Conservation (phyloP, 495 filamentous ascomycete genomes). For the Aeminium ludgeri region DNA sequence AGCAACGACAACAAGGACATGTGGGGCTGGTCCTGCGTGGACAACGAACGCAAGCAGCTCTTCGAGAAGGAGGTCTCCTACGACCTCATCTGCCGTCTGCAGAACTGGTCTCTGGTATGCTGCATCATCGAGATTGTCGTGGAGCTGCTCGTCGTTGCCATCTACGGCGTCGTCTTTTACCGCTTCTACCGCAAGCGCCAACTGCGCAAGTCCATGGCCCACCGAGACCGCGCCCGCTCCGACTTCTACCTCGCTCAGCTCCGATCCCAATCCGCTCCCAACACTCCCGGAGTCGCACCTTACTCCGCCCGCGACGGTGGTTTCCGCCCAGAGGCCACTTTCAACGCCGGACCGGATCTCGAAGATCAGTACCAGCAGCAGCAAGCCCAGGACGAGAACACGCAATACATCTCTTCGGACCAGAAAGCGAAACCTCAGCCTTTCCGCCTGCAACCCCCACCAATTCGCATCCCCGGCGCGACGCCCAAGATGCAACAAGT, state of each 20-base stretch:
- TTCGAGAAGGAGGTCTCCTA: constrained; percentile 72
- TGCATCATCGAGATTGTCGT: constrained; percentile 93
- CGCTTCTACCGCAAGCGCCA: constrained; percentile 88
- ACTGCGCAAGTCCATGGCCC: constrained; percentile 89
- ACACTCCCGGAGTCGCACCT: constrained; percentile 62
- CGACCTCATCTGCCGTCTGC: constrained; percentile 81
- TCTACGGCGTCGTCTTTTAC: constrained; percentile 92
- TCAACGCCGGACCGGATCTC: constrained; percentile 17
- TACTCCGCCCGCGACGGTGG: constrained; percentile 25
- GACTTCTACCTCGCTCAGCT: constrained; percentile 94
- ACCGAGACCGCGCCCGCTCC: constrained; percentile 80
- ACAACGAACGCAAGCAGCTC: constrained; percentile 61
- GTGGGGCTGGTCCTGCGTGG: constrained; percentile 91
- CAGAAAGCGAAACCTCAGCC: constrained; percentile 39
- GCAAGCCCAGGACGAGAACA: constrained; percentile 23
- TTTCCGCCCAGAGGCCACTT: constrained; percentile 21
- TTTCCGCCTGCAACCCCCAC: constrained; percentile 75
- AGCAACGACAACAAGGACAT: constrained; percentile 65
- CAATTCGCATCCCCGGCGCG: constrained; percentile 55
- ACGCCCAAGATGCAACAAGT: constrained; percentile 49
- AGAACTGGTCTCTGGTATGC: constrained; percentile 95
- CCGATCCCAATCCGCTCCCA: constrained; percentile 78
- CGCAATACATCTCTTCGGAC: constrained; percentile 38
- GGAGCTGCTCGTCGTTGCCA: constrained; percentile 73
- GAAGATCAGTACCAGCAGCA: constrained; percentile 28